Evolutionary conservation across 2,329 filamentous ascomycete genomes (phyloP).

Genomic region (Cladorrhinum sp.): DNA sequence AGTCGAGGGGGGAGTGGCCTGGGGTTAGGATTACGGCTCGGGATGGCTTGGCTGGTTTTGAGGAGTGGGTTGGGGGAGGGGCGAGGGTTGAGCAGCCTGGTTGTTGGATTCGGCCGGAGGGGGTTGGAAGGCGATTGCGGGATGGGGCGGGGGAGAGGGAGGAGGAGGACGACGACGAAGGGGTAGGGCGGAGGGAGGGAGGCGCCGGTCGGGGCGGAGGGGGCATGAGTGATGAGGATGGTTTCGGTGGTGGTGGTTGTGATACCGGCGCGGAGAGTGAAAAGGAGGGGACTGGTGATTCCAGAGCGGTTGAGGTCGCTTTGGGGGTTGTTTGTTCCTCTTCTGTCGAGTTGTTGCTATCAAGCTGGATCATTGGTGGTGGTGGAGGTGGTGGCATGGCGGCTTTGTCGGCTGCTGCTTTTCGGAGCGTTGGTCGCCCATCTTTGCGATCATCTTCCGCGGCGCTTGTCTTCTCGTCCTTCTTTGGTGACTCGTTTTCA

Average conservation of each 20-base stretch:
- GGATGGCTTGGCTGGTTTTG: conserved; percentile 53
- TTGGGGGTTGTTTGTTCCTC: conserved; percentile 51
- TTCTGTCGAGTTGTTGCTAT: conserved; percentile 21
- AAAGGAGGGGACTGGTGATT: conserved; percentile 43
- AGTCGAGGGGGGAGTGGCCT: conserved; percentile 92
- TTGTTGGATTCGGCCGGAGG: conserved; percentile 10
- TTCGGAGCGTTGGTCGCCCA: background rate
- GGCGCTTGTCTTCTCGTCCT: conserved; percentile 1
- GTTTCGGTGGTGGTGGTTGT: conserved; percentile 13
- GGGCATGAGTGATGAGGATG: conserved; percentile 26
- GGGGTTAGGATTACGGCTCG: conserved; percentile 80
- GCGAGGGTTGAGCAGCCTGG: conserved; percentile 37
- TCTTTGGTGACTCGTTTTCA: background rate
- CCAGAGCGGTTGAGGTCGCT: conserved; percentile 35
- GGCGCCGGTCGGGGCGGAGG: conserved; percentile 30
- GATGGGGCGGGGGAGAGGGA: conserved; percentile 10
- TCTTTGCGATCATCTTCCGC: no score
- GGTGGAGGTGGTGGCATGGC: conserved; percentile 23
- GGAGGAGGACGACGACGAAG: conserved; percentile 23
- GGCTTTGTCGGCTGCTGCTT: conserved; percentile 10
- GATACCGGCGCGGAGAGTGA: conserved; percentile 37
- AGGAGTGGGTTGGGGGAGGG: conserved; percentile 53
- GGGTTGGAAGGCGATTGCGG: no score
- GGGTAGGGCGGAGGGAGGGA: conserved; percentile 21
- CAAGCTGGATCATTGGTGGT: conserved; percentile 12